A percentile compares a stretch with the other conserved stretches of the same genome.
phyloP scores from a whole-genome alignment of 2,329 filamentous ascomycete species.

The Ophiostoma himal-ulmi region DNA sequence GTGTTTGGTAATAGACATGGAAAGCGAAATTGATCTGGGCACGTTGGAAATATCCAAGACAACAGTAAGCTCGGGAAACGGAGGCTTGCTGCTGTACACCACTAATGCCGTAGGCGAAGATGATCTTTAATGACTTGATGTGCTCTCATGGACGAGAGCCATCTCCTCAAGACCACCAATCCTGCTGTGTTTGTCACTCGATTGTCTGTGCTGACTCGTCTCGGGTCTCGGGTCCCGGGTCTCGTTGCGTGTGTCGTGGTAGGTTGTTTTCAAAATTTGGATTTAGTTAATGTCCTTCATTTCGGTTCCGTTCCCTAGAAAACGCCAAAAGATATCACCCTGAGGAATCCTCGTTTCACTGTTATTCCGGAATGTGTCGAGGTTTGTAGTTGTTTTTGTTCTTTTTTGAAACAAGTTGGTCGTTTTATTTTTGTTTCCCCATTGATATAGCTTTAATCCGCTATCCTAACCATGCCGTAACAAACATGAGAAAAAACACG shows the following conservation, averaged over 20 bases:
- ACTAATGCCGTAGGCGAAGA: constrained; percentile 45
- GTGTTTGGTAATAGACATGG: constrained; percentile 56
- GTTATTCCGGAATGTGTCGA: neutral
- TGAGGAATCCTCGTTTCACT: neutral
- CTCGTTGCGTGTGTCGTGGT: neutral
- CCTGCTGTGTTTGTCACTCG: neutral
- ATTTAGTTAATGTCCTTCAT: constrained; percentile 16
- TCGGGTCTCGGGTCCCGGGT: neutral
- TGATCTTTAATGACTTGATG: constrained; percentile 14
- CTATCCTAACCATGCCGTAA: constrained; percentile 11
- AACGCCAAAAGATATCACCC: constrained; percentile 18
- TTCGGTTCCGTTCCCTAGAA: constrained; percentile 23
- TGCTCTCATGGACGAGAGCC: constrained; percentile 12
- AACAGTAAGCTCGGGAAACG: constrained; percentile 42
- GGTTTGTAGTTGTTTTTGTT: constrained; percentile 5
- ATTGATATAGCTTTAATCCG: constrained; percentile 4
- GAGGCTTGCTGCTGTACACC: constrained; percentile 53
- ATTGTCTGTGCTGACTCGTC: neutral
- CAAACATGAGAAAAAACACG: constrained; percentile 14
- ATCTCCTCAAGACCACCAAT: constrained; percentile 11
- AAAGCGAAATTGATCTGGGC: constrained; percentile 43
- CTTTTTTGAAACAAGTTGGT: constrained; percentile 12
- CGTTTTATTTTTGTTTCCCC: constrained; percentile 19
- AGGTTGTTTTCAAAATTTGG: constrained; percentile 16
- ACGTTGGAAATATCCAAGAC: constrained; percentile 34